Percentiles rank a stretch among this genome's conserved stretches.
Evolutionary conservation across 1,284 basidiomycete genomes (phyloP).

Genomic region (Blastosporella zonata): DNA sequence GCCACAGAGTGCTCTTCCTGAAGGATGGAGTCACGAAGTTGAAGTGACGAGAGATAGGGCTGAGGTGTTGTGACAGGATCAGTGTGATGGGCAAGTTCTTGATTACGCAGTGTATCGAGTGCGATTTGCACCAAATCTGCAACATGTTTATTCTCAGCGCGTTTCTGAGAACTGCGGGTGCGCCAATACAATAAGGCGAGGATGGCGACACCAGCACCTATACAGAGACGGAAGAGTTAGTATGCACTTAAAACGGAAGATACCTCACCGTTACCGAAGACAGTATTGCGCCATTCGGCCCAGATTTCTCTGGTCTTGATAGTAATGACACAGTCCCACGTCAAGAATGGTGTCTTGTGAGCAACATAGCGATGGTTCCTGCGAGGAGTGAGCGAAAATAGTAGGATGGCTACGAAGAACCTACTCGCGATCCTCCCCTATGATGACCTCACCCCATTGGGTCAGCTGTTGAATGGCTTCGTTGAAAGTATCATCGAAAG

Average conservation of each 20-base stretch:
- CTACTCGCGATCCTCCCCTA: conserved; percentile 69
- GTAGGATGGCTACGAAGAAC: conserved; percentile 30
- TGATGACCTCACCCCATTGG: conserved; percentile 78
- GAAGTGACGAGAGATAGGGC: conserved; percentile 83
- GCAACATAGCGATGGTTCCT: conserved; percentile 79
- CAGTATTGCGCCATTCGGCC: conserved; percentile 64
- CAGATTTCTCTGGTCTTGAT: conserved; percentile 69
- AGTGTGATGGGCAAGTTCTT: conserved; percentile 81
- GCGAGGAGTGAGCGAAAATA: conserved; percentile 13
- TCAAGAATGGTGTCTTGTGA: conserved; percentile 70
- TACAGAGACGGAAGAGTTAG: conserved; percentile 6
- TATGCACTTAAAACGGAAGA: neutral
- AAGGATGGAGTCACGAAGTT: conserved; percentile 88
- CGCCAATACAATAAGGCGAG: conserved; percentile 36
- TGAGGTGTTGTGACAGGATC: conserved; percentile 79
- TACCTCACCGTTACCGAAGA: conserved; percentile 53
- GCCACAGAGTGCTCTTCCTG: conserved; percentile 77
- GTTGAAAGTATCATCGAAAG: conserved; percentile 71
- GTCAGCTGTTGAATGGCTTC: conserved; percentile 82
- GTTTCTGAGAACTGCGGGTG: conserved; percentile 46
- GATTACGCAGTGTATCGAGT: conserved; percentile 80
- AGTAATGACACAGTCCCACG: conserved; percentile 66
- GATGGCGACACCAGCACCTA: conserved; percentile 30
- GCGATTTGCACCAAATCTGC: conserved; percentile 78
- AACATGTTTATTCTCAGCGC: conserved; percentile 68